Percentiles rank a stretch among this genome's conserved stretches.
Conservation (phyloP, 2,329 filamentous ascomycete species). For the Aspergillus sp. region DNA sequence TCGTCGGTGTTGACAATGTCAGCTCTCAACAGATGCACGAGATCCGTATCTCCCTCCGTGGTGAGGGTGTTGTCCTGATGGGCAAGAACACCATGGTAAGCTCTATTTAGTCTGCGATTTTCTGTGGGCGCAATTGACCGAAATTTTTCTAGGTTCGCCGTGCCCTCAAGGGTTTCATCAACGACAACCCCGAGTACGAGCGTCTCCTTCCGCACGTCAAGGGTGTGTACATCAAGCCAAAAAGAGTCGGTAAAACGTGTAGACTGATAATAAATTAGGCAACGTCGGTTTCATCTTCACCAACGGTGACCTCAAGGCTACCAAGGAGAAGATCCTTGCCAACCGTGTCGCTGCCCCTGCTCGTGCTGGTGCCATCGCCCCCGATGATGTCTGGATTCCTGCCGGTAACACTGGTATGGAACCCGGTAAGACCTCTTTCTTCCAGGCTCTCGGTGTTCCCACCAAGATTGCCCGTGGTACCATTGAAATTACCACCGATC, state of each 20-base stretch:
- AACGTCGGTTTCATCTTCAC: constrained; percentile 99
- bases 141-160: constrained; percentile 70
- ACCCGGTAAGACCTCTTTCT: constrained; percentile 99
- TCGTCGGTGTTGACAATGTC: constrained; percentile 98
- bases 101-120: constrained; percentile 3
- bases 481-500: constrained; percentile 97
- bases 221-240: constrained; percentile 49
- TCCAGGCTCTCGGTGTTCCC: constrained; percentile 99
- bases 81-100: constrained; percentile 99
- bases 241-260: background rate
- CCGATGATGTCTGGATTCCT: constrained; percentile 88
- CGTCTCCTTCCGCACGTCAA: constrained; percentile 92
- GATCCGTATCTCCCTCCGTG: constrained; percentile 89
- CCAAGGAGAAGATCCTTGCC: constrained; percentile 88
- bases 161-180: constrained; percentile 91
- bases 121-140: constrained; percentile 7
- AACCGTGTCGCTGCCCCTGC: constrained; percentile 98
- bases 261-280: constrained; percentile 44
- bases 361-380: constrained; percentile 95
- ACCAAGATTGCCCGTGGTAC: constrained; percentile 99
- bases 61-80: constrained; percentile 94
- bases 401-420: constrained; percentile 99
- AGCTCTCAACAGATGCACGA: constrained; percentile 99
- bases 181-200: constrained; percentile 94
- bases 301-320: constrained; percentile 88